These are phyloP conservation scores for Phytophthora tubulina DNA, from an alignment of 352 stramenopile genomes.

Conservation along the genomic window DNA sequence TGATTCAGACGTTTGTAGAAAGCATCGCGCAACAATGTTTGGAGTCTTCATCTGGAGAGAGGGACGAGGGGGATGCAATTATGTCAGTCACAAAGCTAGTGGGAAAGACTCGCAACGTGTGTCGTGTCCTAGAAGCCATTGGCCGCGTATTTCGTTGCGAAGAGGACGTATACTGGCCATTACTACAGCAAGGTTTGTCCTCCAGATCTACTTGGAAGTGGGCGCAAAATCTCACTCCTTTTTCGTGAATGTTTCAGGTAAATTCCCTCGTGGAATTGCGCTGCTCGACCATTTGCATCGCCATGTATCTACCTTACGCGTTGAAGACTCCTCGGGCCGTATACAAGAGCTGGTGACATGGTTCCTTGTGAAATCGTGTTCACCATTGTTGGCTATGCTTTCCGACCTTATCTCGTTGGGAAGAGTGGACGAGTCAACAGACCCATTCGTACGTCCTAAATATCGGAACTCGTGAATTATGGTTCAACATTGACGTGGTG, in stretches of 20 bases:
- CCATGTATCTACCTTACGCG: slow-evolving; percentile 43
- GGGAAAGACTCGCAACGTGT: slow-evolving; percentile 46
- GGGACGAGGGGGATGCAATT: slow-evolving; percentile 22
- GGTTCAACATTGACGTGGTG: slow-evolving; percentile 11
- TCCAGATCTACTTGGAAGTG: not conserved
- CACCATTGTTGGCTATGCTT: slow-evolving; percentile 60
- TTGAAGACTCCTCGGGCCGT: slow-evolving; percentile 47
- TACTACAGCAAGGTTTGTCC: slow-evolving; percentile 49
- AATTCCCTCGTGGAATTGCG: slow-evolving; percentile 62
- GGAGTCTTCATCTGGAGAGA: slow-evolving; percentile 10
- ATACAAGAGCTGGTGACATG: slow-evolving; percentile 51
- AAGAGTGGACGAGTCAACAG: slow-evolving; percentile 50
- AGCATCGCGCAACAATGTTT: slow-evolving; percentile 32
- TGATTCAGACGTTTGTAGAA: slow-evolving; percentile 30
- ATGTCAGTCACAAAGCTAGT: slow-evolving; percentile 47
- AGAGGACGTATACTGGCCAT: slow-evolving; percentile 49
- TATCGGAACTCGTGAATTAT: not conserved
- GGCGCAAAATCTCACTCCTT: slow-evolving; percentile 20
- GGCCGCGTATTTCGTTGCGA: slow-evolving; percentile 45
- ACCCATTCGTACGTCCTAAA: slow-evolving; percentile 62
- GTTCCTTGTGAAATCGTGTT: slow-evolving; percentile 66
- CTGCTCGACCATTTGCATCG: slow-evolving; percentile 62
- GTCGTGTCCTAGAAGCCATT: slow-evolving; percentile 43
- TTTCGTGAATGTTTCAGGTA: slow-evolving; percentile 18
- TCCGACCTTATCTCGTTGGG: slow-evolving; percentile 62